Evolutionary conservation across 768 basidiomycete genomes (phyloP).

Genomic region (Nevesoporus exiguus): DNA sequence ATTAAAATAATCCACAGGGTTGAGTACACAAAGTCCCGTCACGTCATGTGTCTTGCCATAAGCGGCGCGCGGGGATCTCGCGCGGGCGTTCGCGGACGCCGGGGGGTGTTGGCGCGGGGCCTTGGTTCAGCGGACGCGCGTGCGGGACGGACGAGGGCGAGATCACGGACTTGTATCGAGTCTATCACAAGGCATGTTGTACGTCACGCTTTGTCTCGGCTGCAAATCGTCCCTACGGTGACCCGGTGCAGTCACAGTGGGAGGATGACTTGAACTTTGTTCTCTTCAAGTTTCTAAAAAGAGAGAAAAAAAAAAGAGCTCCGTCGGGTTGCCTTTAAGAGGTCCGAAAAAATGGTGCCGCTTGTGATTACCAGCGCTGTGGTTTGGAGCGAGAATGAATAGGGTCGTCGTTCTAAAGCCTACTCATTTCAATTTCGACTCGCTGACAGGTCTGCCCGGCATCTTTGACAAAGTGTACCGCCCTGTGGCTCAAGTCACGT

Average conservation of each 20-base stretch:
- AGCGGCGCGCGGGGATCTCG: conserved; percentile 19
- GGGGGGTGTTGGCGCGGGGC: not conserved
- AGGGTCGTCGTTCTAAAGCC: not conserved
- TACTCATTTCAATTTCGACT: not conserved
- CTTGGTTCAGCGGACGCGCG: not conserved
- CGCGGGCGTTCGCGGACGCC: conserved; percentile 8
- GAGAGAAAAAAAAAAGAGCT: not conserved
- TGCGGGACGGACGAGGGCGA: not conserved
- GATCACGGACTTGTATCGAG: not conserved
- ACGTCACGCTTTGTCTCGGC: not conserved
- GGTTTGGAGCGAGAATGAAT: too few relatives aligned
- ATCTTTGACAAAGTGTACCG: too few relatives aligned
- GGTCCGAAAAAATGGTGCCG: not conserved
- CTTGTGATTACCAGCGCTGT: too few relatives aligned
- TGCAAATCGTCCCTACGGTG: not conserved
- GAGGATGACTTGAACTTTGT: too few relatives aligned
- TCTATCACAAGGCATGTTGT: not conserved
- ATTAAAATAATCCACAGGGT: not conserved
- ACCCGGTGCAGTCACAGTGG: not conserved
- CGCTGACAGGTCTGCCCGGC: too few relatives aligned
- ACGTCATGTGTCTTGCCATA: conserved; percentile 15
- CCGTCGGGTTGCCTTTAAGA: not conserved
- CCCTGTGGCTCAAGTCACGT: too few relatives aligned
- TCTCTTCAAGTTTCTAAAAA: not conserved
- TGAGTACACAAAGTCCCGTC: not conserved